These are phyloP conservation scores for Cephalotrichum gorgonifer DNA, from an alignment of 2,329 filamentous ascomycete genomes.

Conservation along the genomic window DNA sequence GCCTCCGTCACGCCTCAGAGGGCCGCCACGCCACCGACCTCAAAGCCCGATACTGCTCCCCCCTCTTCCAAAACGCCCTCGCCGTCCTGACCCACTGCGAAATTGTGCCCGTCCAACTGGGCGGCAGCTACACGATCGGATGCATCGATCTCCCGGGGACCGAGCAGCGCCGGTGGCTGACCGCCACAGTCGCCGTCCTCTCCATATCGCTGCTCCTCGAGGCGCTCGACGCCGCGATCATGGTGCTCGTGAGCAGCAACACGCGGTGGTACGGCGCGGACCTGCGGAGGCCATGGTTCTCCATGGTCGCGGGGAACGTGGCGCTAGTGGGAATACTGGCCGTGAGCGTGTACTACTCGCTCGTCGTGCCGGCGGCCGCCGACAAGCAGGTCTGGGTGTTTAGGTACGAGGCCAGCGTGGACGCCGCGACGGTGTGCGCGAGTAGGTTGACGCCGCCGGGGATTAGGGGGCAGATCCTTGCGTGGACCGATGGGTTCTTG, in stretches of 20 bases:
- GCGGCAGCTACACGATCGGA: conserved; percentile 7
- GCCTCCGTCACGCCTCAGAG: conserved; percentile 5
- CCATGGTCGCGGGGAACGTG: conserved; percentile 8
- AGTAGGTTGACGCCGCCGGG: conserved; percentile 3
- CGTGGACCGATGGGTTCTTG: conserved; percentile 3
- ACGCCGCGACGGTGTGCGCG: conserved; percentile 1
- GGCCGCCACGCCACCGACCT: conserved; percentile 1
- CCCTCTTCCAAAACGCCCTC: conserved; percentile 8
- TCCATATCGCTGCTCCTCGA: conserved; percentile 7
- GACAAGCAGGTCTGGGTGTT: conserved; percentile 6
- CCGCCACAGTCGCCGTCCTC: conserved; percentile 7
- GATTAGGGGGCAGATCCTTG: conserved; percentile 1
- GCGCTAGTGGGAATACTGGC: conserved; percentile 6
- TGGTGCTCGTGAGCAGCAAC: conserved; percentile 5
- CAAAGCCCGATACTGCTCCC: conserved; percentile 9
- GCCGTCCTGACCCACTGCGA: conserved; percentile 7
- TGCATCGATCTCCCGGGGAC: conserved; percentile 8
- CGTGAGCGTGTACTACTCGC: neutral
- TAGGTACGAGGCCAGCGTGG: conserved; percentile 5
- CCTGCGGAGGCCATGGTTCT: conserved; percentile 10
- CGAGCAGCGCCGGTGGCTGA: conserved; percentile 8
- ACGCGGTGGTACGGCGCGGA: conserved; percentile 5
- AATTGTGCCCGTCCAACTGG: neutral
- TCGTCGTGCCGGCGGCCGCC: conserved; percentile 3
- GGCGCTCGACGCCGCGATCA: conserved; percentile 6